Evolutionary conservation across 306 rosid genomes (phyloP).

Genomic region (Cicer judaicum): DNA sequence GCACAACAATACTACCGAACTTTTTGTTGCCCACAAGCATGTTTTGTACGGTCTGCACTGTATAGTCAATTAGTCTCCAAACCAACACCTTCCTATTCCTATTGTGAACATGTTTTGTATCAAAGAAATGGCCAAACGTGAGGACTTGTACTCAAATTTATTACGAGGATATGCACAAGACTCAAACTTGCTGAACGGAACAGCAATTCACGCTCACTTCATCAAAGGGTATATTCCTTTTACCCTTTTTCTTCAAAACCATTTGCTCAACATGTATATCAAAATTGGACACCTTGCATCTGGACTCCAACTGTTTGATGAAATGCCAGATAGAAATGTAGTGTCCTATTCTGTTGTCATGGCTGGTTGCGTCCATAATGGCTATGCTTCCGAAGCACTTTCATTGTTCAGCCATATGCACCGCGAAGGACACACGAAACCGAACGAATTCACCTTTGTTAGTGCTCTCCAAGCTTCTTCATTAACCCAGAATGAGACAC

Average conservation of each 20-base stretch:
- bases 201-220: constrained; percentile 64
- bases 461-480: constrained; percentile 81
- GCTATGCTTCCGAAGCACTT: constrained; percentile 52
- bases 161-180: constrained; percentile 51
- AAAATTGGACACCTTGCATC: constrained; percentile 55
- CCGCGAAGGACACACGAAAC: constrained; percentile 56
- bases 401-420: constrained; percentile 66
- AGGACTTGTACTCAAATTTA: constrained; percentile 51
- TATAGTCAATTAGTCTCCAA: too few relatives aligned
- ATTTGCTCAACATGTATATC: constrained; percentile 62
- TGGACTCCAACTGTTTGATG: constrained; percentile 74
- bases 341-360: constrained; percentile 79
- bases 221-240: constrained; percentile 57
- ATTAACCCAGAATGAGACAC: constrained; percentile 44
- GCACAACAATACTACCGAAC: too few relatives aligned
- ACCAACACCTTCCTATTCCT: too few relatives aligned
- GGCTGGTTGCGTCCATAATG: constrained; percentile 62
- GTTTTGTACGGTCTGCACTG: too few relatives aligned
- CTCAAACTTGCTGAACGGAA: constrained; percentile 54
- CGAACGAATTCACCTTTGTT: constrained; percentile 76
- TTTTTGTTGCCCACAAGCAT: too few relatives aligned
- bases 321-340: constrained; percentile 70
- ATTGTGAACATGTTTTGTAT: not conserved
- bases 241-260: constrained; percentile 64
- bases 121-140: constrained; percentile 8